These are phyloP conservation scores for Fusarium torreyae DNA, from an alignment of 2,329 filamentous ascomycete genomes.

Conservation along the genomic window DNA sequence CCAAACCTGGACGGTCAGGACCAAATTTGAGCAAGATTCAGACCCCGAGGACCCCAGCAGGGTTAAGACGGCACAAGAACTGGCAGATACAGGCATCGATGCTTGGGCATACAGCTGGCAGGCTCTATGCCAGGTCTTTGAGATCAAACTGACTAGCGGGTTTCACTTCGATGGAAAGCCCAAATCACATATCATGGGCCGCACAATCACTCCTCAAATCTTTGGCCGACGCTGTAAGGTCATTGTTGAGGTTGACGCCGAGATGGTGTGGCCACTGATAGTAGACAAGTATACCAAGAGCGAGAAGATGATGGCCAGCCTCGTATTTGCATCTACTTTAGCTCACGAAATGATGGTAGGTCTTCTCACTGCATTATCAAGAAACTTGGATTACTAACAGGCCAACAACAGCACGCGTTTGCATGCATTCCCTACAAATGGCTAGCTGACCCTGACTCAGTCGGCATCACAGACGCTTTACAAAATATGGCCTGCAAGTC, in stretches of 20 bases:
- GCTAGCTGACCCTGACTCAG: conserved; percentile 29
- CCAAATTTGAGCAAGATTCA: conserved; percentile 19
- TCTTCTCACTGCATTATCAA: too few relatives aligned
- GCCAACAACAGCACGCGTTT: conserved; percentile 40
- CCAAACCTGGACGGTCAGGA: neutral
- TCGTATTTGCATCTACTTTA: conserved; percentile 42
- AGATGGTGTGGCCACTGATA: conserved; percentile 49
- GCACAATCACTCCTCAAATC: neutral
- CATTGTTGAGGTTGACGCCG: conserved; percentile 29
- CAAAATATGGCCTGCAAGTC: conserved; percentile 27
- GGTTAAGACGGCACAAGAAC: conserved; percentile 8
- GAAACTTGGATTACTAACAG: conserved; percentile 9
- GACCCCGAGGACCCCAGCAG: conserved; percentile 10
- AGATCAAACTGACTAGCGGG: conserved; percentile 29
- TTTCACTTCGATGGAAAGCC: conserved; percentile 11
- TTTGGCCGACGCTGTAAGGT: neutral
- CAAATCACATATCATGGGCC: neutral
- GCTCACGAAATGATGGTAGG: conserved; percentile 52
- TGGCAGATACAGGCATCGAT: conserved; percentile 17
- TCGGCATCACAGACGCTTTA: conserved; percentile 26
- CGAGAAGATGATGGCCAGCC: conserved; percentile 48
- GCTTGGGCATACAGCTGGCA: neutral
- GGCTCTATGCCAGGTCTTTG: conserved; percentile 10
- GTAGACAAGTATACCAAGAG: conserved; percentile 40
- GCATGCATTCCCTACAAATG: conserved; percentile 25